Percentiles rank a stretch among this genome's conserved stretches.
phyloP scores from a whole-genome alignment of 805 yeast species.

The Allodekkera sacchari region DNA sequence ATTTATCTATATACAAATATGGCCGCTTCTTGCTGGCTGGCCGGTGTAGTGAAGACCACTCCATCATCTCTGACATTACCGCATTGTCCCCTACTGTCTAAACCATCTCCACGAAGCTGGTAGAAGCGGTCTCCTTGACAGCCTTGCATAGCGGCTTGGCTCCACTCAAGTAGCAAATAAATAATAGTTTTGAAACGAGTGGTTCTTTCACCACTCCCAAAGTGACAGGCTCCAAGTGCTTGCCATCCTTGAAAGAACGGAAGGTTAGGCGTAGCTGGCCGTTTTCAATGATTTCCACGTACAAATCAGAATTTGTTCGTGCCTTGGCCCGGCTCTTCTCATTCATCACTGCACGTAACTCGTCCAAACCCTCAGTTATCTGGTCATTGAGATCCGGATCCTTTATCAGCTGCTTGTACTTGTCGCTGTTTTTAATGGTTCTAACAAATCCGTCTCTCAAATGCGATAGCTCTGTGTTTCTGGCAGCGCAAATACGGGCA shows the following conservation, averaged over 20 bases:
- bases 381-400: constrained; percentile 22
- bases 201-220: constrained; percentile 62
- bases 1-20: too few relatives aligned
- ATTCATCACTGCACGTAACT: constrained; percentile 52
- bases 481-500: constrained; percentile 74
- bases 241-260: constrained; percentile 4
- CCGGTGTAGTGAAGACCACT: too few relatives aligned
- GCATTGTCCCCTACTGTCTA: constrained; percentile 3
- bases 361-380: constrained; percentile 45
- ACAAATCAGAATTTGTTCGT: constrained; percentile 61
- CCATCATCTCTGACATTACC: not conserved
- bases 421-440: constrained; percentile 61
- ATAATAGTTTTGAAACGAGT: constrained; percentile 53
- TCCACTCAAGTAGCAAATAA: constrained; percentile 71
- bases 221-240: constrained; percentile 11
- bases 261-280: constrained; percentile 36
- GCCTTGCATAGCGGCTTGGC: constrained; percentile 49
- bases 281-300: constrained; percentile 42
- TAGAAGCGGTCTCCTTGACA: constrained; percentile 16
- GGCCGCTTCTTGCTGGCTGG: constrained; percentile 1
- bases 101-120: constrained; percentile 12
- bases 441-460: constrained; percentile 83
- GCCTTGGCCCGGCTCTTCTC: constrained; percentile 55
- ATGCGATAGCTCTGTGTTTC: constrained; percentile 89
- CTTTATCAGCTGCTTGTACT: constrained; percentile 39